Evolutionary conservation across 805 yeast genomes (phyloP).

Genomic region (Candida silvicultrix): DNA sequence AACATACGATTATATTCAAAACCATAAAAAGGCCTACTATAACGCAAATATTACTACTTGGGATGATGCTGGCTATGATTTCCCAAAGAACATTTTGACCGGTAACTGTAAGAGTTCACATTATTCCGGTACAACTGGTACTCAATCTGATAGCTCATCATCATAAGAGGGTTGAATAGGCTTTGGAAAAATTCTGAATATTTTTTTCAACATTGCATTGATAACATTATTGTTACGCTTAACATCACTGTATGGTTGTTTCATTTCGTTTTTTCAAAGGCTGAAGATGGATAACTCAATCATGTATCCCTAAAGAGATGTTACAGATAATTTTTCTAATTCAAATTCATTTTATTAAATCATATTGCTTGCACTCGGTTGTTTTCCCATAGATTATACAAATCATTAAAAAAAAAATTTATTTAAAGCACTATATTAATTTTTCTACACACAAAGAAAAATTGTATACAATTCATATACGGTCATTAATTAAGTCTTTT

Average conservation of each 20-base stretch:
- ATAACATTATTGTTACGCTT: too few species aligned
- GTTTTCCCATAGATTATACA: background rate
- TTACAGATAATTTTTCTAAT: too few species aligned
- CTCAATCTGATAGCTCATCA: background rate
- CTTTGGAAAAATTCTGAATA: too few species aligned
- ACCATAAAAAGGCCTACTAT: slow-evolving; percentile 62
- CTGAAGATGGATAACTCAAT: background rate
- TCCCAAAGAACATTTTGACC: slow-evolving; percentile 57
- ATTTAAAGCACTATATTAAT: background rate
- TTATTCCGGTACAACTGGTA: slow-evolving; percentile 3
- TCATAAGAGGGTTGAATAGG: background rate
- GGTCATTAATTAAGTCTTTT: too few species aligned
- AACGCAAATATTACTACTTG: slow-evolving; percentile 70
- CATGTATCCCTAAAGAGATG: background rate
- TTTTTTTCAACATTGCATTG: too few species aligned
- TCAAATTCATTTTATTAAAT: slow-evolving; percentile 6
- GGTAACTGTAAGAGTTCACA: slow-evolving; percentile 39
- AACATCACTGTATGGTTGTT: too few species aligned
- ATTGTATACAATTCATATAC: too few species aligned
- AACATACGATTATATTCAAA: slow-evolving; percentile 73
- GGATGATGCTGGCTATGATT: slow-evolving; percentile 65
- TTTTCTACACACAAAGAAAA: background rate
- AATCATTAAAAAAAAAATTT: background rate
- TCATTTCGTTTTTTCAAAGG: too few species aligned
- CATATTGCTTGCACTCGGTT: slow-evolving; percentile 4